Percentiles rank a stretch among this genome's conserved stretches.
These are phyloP conservation scores for Dipteronia dyeriana DNA, from an alignment of 345 rosid genomes.

Conservation along the genomic window DNA sequence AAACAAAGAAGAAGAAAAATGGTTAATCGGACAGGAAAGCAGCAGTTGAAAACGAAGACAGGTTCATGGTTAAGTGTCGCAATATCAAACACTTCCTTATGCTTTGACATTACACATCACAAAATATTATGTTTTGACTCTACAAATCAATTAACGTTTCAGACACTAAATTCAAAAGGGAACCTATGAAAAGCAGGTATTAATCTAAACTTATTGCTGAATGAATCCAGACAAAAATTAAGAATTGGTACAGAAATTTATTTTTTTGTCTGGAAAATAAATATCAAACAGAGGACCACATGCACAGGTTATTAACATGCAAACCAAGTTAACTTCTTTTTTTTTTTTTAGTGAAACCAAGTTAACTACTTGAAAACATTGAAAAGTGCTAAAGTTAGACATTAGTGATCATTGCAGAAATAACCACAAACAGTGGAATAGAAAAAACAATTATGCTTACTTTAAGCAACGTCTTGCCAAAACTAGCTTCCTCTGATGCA, in stretches of 20 bases:
- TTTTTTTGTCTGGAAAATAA: not conserved
- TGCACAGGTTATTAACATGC: not conserved
- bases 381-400: not conserved
- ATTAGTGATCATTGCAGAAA: not conserved
- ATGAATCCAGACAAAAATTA: not conserved
- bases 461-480: slow-evolving; percentile 87
- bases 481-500: slow-evolving; percentile 87
- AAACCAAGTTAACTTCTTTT: not conserved
- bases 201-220: not conserved
- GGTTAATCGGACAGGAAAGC: too few relatives aligned
- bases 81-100: not conserved
- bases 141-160: not conserved
- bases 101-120: not conserved
- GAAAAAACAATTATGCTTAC: slow-evolving; percentile 31
- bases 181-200: not conserved
- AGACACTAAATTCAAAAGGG: slow-evolving; percentile 1
- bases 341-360: not conserved
- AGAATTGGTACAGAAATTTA: not conserved
- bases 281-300: not conserved
- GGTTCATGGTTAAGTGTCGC: too few relatives aligned
- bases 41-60: too few relatives aligned
- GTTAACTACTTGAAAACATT: not conserved
- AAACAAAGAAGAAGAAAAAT: too few relatives aligned
- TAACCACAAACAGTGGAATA: not conserved
- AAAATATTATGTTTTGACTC: not conserved